Percentiles rank a stretch among this genome's conserved stretches.
phyloP scores from a whole-genome alignment of 1,284 basidiomycete genomes.

The Trichosporon sp. region DNA sequence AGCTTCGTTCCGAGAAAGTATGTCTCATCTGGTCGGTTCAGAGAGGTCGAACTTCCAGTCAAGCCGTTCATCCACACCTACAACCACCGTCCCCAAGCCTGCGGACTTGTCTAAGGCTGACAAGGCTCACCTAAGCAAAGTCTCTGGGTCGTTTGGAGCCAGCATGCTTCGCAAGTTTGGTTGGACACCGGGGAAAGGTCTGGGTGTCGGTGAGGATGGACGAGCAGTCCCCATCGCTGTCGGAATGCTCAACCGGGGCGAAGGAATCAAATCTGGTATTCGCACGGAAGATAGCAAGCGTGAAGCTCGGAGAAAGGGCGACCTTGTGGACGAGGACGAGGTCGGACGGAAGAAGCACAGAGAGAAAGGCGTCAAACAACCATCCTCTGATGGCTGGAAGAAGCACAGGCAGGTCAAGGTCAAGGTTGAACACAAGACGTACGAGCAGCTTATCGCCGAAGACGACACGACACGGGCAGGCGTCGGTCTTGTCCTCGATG shows the following conservation, averaged over 20 bases:
- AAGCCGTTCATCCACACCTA: constrained; percentile 17
- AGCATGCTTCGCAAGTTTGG: constrained; percentile 91
- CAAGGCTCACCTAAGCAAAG: constrained; percentile 69
- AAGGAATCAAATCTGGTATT: constrained; percentile 82
- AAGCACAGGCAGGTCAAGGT: constrained; percentile 76
- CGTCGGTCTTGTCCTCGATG: constrained; percentile 83
- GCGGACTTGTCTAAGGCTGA: constrained; percentile 61
- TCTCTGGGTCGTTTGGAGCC: constrained; percentile 72
- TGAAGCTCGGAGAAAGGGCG: constrained; percentile 63
- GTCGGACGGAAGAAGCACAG: background rate
- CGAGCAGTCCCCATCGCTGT: constrained; percentile 83
- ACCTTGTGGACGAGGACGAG: constrained; percentile 58
- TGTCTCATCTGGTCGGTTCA: background rate
- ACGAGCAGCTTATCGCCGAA: constrained; percentile 87
- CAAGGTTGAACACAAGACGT: constrained; percentile 85
- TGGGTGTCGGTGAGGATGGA: constrained; percentile 73
- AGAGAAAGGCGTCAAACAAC: background rate
- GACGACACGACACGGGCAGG: constrained; percentile 52
- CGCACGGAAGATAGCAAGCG: constrained; percentile 80
- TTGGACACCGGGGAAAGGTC: constrained; percentile 76
- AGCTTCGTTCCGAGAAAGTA: constrained; percentile 25
- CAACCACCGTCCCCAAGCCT: constrained; percentile 40
- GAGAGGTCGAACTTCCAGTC: constrained; percentile 10
- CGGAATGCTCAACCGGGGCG: constrained; percentile 62
- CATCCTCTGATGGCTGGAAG: constrained; percentile 40